Evolutionary conservation across 192 early-diverging fungal species (phyloP).

Genomic region (Hyaloraphidium curvatum): DNA sequence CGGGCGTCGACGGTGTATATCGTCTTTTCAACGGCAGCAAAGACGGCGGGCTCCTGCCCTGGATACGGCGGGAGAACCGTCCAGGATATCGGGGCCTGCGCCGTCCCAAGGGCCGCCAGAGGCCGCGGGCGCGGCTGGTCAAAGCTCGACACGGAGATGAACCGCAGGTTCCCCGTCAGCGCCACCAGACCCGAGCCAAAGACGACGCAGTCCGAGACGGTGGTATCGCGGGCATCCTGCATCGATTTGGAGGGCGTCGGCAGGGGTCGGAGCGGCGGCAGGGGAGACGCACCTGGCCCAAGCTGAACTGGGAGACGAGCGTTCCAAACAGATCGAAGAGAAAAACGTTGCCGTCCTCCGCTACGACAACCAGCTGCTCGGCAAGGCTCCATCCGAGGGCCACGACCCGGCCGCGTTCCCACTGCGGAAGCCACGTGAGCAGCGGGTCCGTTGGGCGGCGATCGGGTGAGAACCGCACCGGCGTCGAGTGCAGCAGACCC

Average conservation of each 20-base stretch:
- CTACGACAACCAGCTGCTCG: constrained; percentile 71
- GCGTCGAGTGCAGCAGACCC: constrained; percentile 37
- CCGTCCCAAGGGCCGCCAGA: constrained; percentile 18
- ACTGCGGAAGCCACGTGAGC: constrained; percentile 19
- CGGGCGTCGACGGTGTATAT: constrained; percentile 65
- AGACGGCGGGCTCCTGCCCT: constrained; percentile 65
- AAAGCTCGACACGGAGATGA: constrained; percentile 24
- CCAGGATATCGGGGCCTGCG: constrained; percentile 62
- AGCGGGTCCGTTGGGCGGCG: background rate
- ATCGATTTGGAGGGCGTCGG: background rate
- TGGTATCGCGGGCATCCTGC: constrained; percentile 60
- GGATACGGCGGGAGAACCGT: constrained; percentile 70
- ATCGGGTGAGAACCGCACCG: background rate
- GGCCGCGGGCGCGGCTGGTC: background rate
- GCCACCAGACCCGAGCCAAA: constrained; percentile 88
- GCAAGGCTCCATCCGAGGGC: constrained; percentile 77
- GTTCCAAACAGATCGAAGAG: constrained; percentile 70
- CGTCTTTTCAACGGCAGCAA: constrained; percentile 52
- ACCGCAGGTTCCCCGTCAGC: constrained; percentile 54
- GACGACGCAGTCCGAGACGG: constrained; percentile 66
- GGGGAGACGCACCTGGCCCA: constrained; percentile 40
- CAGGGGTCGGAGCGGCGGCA: background rate
- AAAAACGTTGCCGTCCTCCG: constrained; percentile 65
- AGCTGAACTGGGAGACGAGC: constrained; percentile 44
- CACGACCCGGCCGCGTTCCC: constrained; percentile 79